Evolutionary conservation across 768 basidiomycete genomes (phyloP), one percentile per base, ranked within the genome.

Genomic region (Asterophora parasitica): DNA sequence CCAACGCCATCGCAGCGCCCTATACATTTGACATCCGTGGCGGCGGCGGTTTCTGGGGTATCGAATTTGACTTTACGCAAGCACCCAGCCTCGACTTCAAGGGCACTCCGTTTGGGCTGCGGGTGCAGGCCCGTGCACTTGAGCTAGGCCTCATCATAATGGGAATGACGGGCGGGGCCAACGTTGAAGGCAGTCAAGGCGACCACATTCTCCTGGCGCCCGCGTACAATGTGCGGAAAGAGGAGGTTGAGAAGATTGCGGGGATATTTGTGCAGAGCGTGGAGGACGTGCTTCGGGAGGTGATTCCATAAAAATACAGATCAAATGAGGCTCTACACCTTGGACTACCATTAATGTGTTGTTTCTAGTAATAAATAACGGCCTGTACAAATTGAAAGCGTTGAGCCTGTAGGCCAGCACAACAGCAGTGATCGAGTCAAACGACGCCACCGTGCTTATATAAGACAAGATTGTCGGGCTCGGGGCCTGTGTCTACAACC

Each of bases 1-100:
- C 79, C 7, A 78, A 76, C 55, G 68, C 79, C n/a, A 58, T 70
- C 36, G 77, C 83, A 30, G 77, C 79, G 20, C 84, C 83, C 0
- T 85, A 77, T 61, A 76, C 78, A 4, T 88, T 84, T 58, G 89
- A 92, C 61, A 79, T 92, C 50, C 83, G 92, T 23, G 92, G 92
- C 8, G 80, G 81, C 15, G 92, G 92, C 28, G 76, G 82, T 23
- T 90, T 92, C 69, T 92, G 86, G 85, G 85, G 73, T 17, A 67
- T 93, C 45, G 91, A 93, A 61, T 92, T 90, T 52, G 87, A 91
- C 55, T 81, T 87, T 52, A 71, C 72, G 10, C 69, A 73, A 46
- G 73, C 69, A 8, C 49, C 63, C 31, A 62, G 63, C n/a, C 42
- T 79, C 13, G 69, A 81, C 49, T 74, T 86, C 49, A 71, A 73